A percentile compares a stretch with the other conserved stretches of the same genome.
Evolutionary conservation across 495 filamentous ascomycete species (phyloP).

Genomic region (Aspergillus conjunctus): DNA sequence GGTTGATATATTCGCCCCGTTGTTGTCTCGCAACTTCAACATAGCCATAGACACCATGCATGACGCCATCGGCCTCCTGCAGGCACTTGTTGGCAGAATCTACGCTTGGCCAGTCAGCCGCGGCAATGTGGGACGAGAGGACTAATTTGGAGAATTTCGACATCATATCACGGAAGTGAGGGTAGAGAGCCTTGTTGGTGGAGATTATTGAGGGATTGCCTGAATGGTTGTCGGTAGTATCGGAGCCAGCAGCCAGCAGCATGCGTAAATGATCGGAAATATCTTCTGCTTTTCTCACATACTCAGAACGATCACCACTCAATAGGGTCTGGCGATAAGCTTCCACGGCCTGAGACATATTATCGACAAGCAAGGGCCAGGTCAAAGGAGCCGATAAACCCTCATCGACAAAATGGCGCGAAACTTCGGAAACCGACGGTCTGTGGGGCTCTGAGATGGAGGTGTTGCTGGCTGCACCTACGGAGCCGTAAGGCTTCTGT

Average conservation of each 20-base stretch:
- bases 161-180: conserved; percentile 99
- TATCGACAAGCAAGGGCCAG: conserved; percentile 85
- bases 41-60: conserved; percentile 91
- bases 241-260: conserved; percentile 91
- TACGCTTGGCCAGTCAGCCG: conserved; percentile 82
- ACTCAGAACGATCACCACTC: conserved; percentile 79
- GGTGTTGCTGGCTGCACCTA: conserved; percentile 35
- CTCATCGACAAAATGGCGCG: conserved; percentile 84
- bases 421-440: conserved; percentile 63
- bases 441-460: conserved; percentile 41
- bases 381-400: conserved; percentile 71
- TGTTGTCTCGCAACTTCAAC: conserved; percentile 94
- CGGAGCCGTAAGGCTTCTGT: conserved; percentile 31
- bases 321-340: conserved; percentile 82
- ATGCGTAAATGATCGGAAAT: conserved; percentile 95
- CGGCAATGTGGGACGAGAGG: conserved; percentile 96
- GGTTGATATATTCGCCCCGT: conserved; percentile 81
- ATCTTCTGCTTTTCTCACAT: conserved; percentile 89
- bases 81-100: conserved; percentile 93
- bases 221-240: conserved; percentile 97
- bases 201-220: conserved; percentile 99
- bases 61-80: conserved; percentile 92
- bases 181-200: conserved; percentile 93
- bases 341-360: conserved; percentile 87
- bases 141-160: conserved; percentile 98